These are phyloP conservation scores for Pulveroboletus sp. DNA, from an alignment of 1,284 basidiomycete genomes.

Conservation along the genomic window DNA sequence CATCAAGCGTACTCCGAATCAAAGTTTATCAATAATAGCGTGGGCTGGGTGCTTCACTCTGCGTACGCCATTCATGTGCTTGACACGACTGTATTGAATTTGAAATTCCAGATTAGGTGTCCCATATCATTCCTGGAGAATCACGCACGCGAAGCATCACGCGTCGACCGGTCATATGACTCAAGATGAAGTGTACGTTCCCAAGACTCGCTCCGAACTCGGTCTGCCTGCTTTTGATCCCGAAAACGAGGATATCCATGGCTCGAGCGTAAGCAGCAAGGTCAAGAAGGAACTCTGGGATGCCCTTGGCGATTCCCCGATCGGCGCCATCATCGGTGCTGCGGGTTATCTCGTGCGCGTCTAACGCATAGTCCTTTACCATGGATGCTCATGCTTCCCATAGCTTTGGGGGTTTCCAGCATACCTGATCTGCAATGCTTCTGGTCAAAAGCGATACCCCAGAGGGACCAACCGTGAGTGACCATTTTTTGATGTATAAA, in stretches of 20 bases:
- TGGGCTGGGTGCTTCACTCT: conserved; percentile 95
- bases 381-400: conserved; percentile 3
- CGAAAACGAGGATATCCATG: conserved; percentile 66
- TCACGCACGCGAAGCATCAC: conserved; percentile 96
- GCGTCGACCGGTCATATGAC: conserved; percentile 94
- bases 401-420: conserved; percentile 84
- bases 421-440: conserved; percentile 86
- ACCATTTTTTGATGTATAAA: background rate
- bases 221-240: conserved; percentile 67
- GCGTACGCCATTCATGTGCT: conserved; percentile 52
- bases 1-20: conserved; percentile 98
- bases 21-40: conserved; percentile 90
- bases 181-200: conserved; percentile 96
- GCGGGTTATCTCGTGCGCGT: conserved; percentile 69
- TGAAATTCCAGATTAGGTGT: conserved; percentile 73
- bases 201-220: conserved; percentile 79
- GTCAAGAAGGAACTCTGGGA: conserved; percentile 83
- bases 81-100: conserved; percentile 32
- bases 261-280: conserved; percentile 68
- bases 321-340: conserved; percentile 70
- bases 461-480: conserved; percentile 78
- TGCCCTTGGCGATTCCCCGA: conserved; percentile 90
- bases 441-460: conserved; percentile 89
- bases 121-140: conserved; percentile 98
- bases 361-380: background rate